A percentile compares a stretch with the other conserved stretches of the same genome.
These are phyloP conservation scores for Vitis riparia DNA, from an alignment of 164 flowering plant genomes.

Conservation along the genomic window DNA sequence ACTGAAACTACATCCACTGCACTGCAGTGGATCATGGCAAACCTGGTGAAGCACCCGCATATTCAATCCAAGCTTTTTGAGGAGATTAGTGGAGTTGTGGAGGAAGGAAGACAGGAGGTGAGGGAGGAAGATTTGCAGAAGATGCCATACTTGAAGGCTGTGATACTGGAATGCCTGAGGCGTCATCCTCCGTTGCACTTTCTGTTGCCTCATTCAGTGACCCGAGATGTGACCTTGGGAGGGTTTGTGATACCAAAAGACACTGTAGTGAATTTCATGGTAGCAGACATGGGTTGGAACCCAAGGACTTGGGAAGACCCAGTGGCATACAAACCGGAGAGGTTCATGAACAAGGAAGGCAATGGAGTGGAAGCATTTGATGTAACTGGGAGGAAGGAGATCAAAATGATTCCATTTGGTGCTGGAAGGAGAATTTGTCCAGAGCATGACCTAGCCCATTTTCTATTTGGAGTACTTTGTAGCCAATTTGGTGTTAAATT, in stretches of 20 bases:
- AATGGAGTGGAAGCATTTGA: conserved; percentile 20
- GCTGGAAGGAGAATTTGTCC: conserved; percentile 45
- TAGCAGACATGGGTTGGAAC: conserved; percentile 33
- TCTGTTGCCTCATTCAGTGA: conserved; percentile 34
- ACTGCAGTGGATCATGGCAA: conserved; percentile 3
- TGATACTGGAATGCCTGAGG: conserved; percentile 37
- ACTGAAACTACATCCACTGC: conserved; percentile 29
- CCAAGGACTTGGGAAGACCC: conserved; percentile 17
- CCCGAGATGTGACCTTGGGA: conserved; percentile 21
- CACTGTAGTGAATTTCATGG: conserved; percentile 29
- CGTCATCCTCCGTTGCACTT: conserved; percentile 41
- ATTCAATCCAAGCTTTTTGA: conserved; percentile 31
- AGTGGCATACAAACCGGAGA: conserved; percentile 40
- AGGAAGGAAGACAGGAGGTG: conserved; percentile 12
- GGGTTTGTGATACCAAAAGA: conserved; percentile 34
- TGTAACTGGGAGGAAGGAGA: conserved; percentile 39
- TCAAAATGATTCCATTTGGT: conserved; percentile 63
- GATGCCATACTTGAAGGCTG: conserved; percentile 15
- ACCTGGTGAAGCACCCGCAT: not conserved
- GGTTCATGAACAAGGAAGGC: conserved; percentile 24
- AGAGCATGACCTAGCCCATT: conserved; percentile 18
- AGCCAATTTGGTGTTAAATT: conserved; percentile 34
- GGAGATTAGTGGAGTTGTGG: conserved; percentile 26
- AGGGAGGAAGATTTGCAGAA: not conserved
- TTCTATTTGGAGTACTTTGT: conserved; percentile 33